Evolutionary conservation across 1,284 basidiomycete genomes (phyloP), one percentile per base, ranked within the genome.

Genomic region (Ustilago xerochloae): DNA sequence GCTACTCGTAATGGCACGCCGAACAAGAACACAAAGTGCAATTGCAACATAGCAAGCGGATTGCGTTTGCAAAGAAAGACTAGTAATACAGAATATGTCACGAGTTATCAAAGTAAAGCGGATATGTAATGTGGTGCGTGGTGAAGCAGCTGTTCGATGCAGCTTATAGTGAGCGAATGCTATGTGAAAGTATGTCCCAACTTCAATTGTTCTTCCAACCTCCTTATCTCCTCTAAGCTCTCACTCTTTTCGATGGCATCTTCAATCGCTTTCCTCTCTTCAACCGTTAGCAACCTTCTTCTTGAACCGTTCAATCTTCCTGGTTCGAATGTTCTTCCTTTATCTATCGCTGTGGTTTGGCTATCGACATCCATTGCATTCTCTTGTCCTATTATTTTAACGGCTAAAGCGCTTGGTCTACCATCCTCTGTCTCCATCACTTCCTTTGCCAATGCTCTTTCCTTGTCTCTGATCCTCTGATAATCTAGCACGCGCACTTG

Each of bases 401-500:
- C 66, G 10, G 80, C 80, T n/a, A 81, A 57, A 3, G 74, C 65
- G 6, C 74, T 69, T 15, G 76, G 75, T 22, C 70, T 56, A 2
- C 77, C 80, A 32, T 81, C 81, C 10, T 70, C 39, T 2, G 68
- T 69, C 66, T 80, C 75, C 72, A 82, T 75, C 18, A 81, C 47
- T 10, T 72, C 57, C 35, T 69, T 77, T 10, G 81, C 80, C 26
- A 77, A 24, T 10, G 36, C 69, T 16, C 80, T 64, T 45, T 81
- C 78, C 39, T 93, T 93, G 85, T 97, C 93, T 85, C 93, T 92
- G 84, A 99, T 92, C 85, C 96, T 90, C 87, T 93, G 91, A 86
- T 93, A 99, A 88, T 99, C 97, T 81, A 99, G 89, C 85, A 95
- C 92, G 88, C 95, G 91, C 82, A 99, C 89, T 43, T 84, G 83